These are phyloP conservation scores for Fusarium zealandicum DNA, from an alignment of 2,329 filamentous ascomycete species.

Conservation along the genomic window DNA sequence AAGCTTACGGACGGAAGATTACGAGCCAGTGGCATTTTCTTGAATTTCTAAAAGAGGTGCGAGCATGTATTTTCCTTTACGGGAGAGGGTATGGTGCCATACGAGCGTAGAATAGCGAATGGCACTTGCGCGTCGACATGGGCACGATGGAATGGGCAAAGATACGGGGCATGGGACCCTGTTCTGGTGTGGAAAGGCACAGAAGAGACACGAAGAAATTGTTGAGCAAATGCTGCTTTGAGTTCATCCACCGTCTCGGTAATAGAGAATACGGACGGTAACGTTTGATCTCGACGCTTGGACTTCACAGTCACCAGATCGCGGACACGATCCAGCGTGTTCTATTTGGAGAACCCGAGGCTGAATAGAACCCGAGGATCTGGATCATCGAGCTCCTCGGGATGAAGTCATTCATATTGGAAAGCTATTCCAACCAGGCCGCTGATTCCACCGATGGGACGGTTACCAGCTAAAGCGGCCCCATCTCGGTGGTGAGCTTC, in stretches of 20 bases:
- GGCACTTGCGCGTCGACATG: slow-evolving; percentile 13
- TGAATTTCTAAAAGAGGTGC: slow-evolving; percentile 3
- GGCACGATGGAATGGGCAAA: too few relatives aligned
- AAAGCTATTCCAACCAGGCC: slow-evolving; percentile 22
- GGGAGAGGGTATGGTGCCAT: slow-evolving; percentile 24
- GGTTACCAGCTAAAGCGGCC: slow-evolving; percentile 17
- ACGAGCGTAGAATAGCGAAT: slow-evolving; percentile 3
- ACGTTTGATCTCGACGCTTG: neutral
- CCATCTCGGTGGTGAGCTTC: slow-evolving; percentile 24
- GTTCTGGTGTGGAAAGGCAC: slow-evolving; percentile 9
- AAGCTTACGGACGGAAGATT: slow-evolving; percentile 10
- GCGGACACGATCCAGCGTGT: neutral
- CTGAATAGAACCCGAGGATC: slow-evolving; percentile 10
- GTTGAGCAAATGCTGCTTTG: slow-evolving; percentile 17
- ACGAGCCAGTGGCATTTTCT: slow-evolving; percentile 18
- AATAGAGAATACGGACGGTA: too few relatives aligned
- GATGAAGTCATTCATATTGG: slow-evolving; percentile 34
- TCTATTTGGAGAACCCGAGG: slow-evolving; percentile 28
- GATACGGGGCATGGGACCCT: slow-evolving; percentile 11
- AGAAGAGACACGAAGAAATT: slow-evolving; percentile 15
- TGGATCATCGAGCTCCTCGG: slow-evolving; percentile 11
- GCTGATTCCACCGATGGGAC: slow-evolving; percentile 20
- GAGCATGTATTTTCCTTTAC: neutral
- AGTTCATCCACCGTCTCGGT: too few relatives aligned
- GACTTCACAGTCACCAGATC: slow-evolving; percentile 23